Evolutionary conservation across 257 asterid genomes (phyloP).

Genomic region (Coffea canephora): DNA sequence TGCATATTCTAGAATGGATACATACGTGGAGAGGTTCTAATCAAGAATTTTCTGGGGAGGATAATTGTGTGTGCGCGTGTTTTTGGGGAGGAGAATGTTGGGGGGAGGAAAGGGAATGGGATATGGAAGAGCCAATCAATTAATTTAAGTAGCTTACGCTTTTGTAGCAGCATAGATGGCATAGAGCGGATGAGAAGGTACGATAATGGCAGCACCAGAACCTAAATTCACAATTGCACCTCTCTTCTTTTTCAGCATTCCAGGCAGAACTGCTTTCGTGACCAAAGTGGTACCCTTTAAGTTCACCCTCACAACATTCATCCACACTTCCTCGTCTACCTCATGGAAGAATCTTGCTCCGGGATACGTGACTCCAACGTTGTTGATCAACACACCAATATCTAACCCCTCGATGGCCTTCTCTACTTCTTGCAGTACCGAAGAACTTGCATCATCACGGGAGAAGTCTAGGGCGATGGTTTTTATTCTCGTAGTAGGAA

Average conservation of each 20-base stretch:
- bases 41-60: too few species aligned
- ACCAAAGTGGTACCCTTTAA: slow-evolving; percentile 52
- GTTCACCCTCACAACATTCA: slow-evolving; percentile 66
- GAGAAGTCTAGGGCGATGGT: slow-evolving; percentile 51
- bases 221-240: slow-evolving; percentile 75
- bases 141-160: slow-evolving; percentile 46
- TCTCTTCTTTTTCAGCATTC: slow-evolving; percentile 52
- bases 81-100: too few species aligned
- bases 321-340: slow-evolving; percentile 58
- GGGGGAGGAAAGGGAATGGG: too few species aligned
- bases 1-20: too few species aligned
- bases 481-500: slow-evolving; percentile 29
- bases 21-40: too few species aligned
- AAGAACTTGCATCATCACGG: neutral
- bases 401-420: slow-evolving; percentile 45
- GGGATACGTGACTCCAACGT: slow-evolving; percentile 80
- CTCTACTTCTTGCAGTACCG: slow-evolving; percentile 31
- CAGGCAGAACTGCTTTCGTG: slow-evolving; percentile 43
- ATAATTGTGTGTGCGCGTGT: too few species aligned
- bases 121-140: too few species aligned
- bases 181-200: slow-evolving; percentile 85
- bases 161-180: slow-evolving; percentile 89
- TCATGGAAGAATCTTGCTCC: slow-evolving; percentile 69
- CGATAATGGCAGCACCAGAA: slow-evolving; percentile 71
- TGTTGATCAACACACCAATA: slow-evolving; percentile 76